Evolutionary conservation across 2,329 filamentous ascomycete genomes (phyloP), one percentile per base, ranked within the genome.

Genomic region (Teratosphaeria nubilosa): DNA sequence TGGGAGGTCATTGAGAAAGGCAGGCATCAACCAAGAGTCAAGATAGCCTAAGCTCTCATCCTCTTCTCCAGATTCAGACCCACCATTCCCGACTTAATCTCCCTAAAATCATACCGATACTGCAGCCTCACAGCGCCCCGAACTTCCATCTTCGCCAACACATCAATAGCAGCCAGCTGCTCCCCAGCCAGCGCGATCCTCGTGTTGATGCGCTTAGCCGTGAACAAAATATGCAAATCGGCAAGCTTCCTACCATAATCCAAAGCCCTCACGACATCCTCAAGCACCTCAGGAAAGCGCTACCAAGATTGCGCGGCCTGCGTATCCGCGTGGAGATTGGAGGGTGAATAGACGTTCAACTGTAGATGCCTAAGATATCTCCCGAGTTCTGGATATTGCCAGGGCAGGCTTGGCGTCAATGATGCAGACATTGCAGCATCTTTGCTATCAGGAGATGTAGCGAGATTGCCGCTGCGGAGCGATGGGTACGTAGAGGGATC

Each of bases 341-440:
- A 55, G 1, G 64, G 65, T 7, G 64, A 22, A 31, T 62, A 63
- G 5, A 67, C 51, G 27, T 66, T 65, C 13, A 67, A 52, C 9
- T 62, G 58, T 2, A 66, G 51, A 59, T 56, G 58, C 9, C 64
- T 31, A 1, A 67, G 53, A n/a, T 62, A 59, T 27, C 56, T 16
- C 50, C 62, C 24, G 34, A 63, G 54, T n/a, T 53, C 20, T 1
- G 63, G 62, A 16, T 64, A 66, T n/a, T 60, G 53, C 64, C 64
- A 67, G 2, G 65, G 65, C 7, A 66, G 55, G 24, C 53, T 55
- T 3, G 61, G 61, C 4, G 58, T 58, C 7, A 65, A 52, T 7
- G 63, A 50, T 13, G 1, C 41, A 1, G 54, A 11, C 9, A n/a
- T 5, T 11, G 20, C 27, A n/a, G 30, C 20, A 48, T 51, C 32